Base-by-base conservation (phyloP, 225 moss, liverwort and hornwort species). In the Climacium dendroides region DNA sequence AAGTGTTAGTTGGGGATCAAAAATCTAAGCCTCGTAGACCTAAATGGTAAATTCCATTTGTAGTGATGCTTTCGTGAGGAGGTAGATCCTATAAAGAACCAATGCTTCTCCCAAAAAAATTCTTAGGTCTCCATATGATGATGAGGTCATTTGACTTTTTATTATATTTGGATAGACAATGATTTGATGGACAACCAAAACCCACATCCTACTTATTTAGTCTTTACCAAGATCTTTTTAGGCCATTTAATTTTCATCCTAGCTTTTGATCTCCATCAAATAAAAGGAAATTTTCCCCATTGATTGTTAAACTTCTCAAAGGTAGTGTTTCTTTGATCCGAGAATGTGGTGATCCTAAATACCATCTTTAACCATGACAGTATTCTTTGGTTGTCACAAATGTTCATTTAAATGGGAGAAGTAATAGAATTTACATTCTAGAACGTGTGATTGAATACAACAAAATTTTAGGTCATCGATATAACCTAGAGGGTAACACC, bases 121-220 rank as follows among this genome's bases (percentile, higher is more conserved):
- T 37, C 4, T 22, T 6, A 66, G 4, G 4, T 37, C 22, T 1
- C 4, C 0, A 39, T 69, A 39, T 7, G 13, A 39, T 3, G 1
- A 69, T 14, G 24, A 69, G 13, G 8, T 24, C 4, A 69, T 13
- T 37, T 67, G 3, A 23, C 23, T 14, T 22, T 39, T 14, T 7
- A 67, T 0, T 23, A 41, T 39, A 23, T 7, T 39, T 69, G 13
- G 4, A 3, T 7, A 5, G 8, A 18, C 0, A 73, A 73, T 47
- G 0, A 10, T 0, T 45, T 29, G 11, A 73, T 47, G 0, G 0
- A 0, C 16, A 45, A 45, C 0, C 3, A 70, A 70, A 24, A 0
- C 5, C 5, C 16, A 4, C 1, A n/a, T 0, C 3, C 1, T 28
- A 9, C 16, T 28, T 72, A 17, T 1, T 45, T 72, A 5, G 2